Conservation (phyloP, 2,329 filamentous ascomycete species). For the Trichoderma atroviride region DNA sequence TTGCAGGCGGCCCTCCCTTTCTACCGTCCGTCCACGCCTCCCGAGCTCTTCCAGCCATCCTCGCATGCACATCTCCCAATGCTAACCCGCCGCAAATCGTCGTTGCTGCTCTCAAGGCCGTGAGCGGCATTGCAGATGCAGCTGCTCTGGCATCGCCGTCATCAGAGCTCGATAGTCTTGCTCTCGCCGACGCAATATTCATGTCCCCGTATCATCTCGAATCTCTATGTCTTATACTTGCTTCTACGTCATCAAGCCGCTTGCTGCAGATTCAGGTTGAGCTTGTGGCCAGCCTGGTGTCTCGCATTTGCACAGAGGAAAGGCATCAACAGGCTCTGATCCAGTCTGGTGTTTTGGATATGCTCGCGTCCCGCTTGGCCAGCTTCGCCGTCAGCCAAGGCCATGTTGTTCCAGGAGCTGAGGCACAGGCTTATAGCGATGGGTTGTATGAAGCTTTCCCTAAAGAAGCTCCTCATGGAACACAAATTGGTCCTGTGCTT, state of each 20-base stretch:
- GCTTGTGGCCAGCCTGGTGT: conserved; percentile 60
- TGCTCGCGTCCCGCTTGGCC: conserved; percentile 73
- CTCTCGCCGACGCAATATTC: conserved; percentile 68
- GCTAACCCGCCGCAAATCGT: conserved; percentile 68
- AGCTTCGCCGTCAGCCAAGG: conserved; percentile 69
- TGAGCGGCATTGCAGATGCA: conserved; percentile 72
- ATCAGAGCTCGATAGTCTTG: conserved; percentile 51
- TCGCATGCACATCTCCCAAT: conserved; percentile 68
- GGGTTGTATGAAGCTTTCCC: conserved; percentile 62
- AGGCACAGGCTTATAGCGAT: conserved; percentile 56
- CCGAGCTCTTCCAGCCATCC: conserved; percentile 67
- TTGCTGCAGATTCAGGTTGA: conserved; percentile 63
- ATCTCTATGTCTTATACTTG: conserved; percentile 67
- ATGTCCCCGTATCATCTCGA: conserved; percentile 59
- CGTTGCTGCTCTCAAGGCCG: conserved; percentile 71
- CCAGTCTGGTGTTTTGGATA: conserved; percentile 74
- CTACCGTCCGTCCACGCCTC: conserved; percentile 72
- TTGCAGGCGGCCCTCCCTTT: conserved; percentile 75
- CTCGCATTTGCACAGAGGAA: conserved; percentile 66
- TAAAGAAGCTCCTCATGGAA: conserved; percentile 58
- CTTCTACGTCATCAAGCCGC: conserved; percentile 55
- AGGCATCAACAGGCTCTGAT: conserved; percentile 71
- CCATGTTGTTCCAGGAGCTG: conserved; percentile 67
- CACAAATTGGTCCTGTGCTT: conserved; percentile 69
- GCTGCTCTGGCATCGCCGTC: conserved; percentile 56